Conservation (phyloP, 2,329 filamentous ascomycete species). For the Juglanconis oblonga region DNA sequence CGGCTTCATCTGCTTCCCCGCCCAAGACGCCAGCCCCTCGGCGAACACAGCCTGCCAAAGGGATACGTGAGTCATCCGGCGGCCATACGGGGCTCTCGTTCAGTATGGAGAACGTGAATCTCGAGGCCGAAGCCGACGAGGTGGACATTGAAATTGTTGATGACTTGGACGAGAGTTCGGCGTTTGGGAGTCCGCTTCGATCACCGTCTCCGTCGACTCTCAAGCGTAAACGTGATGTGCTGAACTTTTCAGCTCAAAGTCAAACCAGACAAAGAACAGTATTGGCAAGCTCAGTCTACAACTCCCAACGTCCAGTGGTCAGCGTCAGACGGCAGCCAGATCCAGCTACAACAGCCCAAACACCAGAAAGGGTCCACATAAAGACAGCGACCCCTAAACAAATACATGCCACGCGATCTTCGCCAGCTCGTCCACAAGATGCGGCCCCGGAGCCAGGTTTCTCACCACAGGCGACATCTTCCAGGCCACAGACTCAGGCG, state of each 20-base stretch:
- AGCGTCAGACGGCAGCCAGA: background rate
- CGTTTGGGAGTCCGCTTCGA: background rate
- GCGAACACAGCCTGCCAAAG: background rate
- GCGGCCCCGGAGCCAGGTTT: background rate
- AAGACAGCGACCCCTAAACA: background rate
- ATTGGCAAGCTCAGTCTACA: background rate
- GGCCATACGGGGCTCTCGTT: conserved; percentile 4
- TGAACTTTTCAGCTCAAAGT: background rate
- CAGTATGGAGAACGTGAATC: background rate
- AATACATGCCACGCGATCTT: background rate
- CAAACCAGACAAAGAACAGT: too few species aligned
- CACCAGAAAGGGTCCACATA: background rate
- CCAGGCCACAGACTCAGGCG: background rate
- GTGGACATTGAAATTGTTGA: background rate
- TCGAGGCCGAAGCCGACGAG: background rate
- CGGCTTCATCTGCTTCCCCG: background rate
- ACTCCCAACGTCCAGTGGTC: background rate
- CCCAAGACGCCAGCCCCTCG: background rate
- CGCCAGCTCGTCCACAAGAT: too few species aligned
- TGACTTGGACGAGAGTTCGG: background rate
- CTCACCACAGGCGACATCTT: background rate
- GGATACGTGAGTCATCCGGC: background rate
- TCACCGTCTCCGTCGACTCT: conserved; percentile 3
- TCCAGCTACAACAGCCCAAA: background rate
- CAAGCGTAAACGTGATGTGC: conserved; percentile 11